Percentiles rank a stretch among this genome's conserved stretches.
phyloP scores from a whole-genome alignment of 1,284 basidiomycete species.

The Cryptococcus sp. region DNA sequence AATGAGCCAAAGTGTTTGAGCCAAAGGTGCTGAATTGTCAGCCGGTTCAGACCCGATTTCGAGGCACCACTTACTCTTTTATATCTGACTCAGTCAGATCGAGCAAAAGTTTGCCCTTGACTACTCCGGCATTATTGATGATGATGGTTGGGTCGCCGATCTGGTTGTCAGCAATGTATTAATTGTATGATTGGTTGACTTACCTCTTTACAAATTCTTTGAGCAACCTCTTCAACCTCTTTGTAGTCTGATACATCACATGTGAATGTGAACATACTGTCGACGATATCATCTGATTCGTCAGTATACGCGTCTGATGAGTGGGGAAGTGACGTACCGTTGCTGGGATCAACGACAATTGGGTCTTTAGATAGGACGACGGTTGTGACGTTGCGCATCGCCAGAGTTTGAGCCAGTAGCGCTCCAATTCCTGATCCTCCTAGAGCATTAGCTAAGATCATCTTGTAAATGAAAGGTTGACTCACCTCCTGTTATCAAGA shows the following conservation, averaged over 20 bases:
- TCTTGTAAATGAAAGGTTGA: neutral
- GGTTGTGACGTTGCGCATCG: conserved; percentile 72
- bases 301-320: neutral
- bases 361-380: conserved; percentile 78
- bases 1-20: conserved; percentile 83
- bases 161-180: conserved; percentile 47
- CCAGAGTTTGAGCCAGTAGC: conserved; percentile 74
- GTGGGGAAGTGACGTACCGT: conserved; percentile 3
- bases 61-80: conserved; percentile 58
- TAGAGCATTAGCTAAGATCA: conserved; percentile 34
- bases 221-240: conserved; percentile 67
- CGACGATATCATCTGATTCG: conserved; percentile 45
- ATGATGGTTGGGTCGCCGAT: conserved; percentile 83
- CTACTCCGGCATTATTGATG: conserved; percentile 94
- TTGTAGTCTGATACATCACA: conserved; percentile 87
- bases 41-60: neutral
- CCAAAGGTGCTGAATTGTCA: conserved; percentile 66
- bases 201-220: conserved; percentile 70
- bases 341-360: conserved; percentile 33
- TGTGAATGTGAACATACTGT: conserved; percentile 65
- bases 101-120: conserved; percentile 78
- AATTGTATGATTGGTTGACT: conserved; percentile 6
- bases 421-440: conserved; percentile 86
- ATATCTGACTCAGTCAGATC: conserved; percentile 75
- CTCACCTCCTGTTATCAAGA: conserved; percentile 83